phyloP scores from a whole-genome alignment of 805 yeast species.

The Candida nemodendra region DNA sequence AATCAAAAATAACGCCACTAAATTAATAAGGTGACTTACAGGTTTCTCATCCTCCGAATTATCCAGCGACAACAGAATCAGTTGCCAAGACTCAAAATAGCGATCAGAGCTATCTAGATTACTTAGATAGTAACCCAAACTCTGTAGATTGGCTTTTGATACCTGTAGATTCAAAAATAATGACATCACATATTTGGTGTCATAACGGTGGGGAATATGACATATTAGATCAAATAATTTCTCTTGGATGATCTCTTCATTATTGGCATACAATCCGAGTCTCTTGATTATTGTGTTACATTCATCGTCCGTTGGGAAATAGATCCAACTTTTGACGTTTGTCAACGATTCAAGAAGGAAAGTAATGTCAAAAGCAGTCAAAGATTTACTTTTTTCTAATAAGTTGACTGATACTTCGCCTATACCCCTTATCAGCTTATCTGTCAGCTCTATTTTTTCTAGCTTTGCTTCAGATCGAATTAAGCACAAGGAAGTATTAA shows the following conservation, averaged over 20 bases:
- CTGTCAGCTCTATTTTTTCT: slow-evolving; percentile 2
- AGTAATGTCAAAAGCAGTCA: slow-evolving; percentile 8
- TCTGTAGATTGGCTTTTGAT: slow-evolving; percentile 1
- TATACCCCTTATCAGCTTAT: background rate
- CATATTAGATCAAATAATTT: slow-evolving; percentile 20
- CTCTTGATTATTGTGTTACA: slow-evolving; percentile 11
- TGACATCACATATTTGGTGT: slow-evolving; percentile 21
- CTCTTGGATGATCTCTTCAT: slow-evolving; percentile 6
- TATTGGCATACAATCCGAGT: slow-evolving; percentile 5
- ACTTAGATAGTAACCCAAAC: too few relatives aligned
- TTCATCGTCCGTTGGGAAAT: background rate
- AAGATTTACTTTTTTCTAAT: background rate
- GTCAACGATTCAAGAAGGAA: slow-evolving; percentile 15
- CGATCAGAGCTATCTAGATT: slow-evolving; percentile 1
- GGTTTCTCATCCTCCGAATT: background rate
- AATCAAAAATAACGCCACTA: slow-evolving; percentile 9
- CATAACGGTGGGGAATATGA: slow-evolving; percentile 8
- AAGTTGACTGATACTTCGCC: background rate
- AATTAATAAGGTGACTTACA: background rate
- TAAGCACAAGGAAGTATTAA: slow-evolving; percentile 10
- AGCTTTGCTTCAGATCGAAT: slow-evolving; percentile 8
- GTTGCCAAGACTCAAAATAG: slow-evolving; percentile 13
- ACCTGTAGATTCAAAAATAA: slow-evolving; percentile 20
- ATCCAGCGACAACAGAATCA: slow-evolving; percentile 1
- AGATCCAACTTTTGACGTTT: slow-evolving; percentile 8